phyloP scores from a whole-genome alignment of 1,139 yeast genomes.

The Geotrichum macrosporum region DNA sequence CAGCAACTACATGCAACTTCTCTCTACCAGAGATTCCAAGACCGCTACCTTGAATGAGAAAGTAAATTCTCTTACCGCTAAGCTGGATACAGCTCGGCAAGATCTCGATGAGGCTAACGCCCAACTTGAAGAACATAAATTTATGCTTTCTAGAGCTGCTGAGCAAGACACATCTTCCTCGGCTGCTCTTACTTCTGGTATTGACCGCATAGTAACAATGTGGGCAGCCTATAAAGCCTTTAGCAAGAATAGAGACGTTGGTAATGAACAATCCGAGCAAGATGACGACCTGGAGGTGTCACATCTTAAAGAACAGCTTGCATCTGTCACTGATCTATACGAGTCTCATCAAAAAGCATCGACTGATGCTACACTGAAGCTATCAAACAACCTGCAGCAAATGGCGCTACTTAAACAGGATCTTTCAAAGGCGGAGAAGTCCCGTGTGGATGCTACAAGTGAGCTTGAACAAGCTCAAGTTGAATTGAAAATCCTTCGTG shows the following conservation, averaged over 20 bases:
- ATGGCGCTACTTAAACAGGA: conserved; percentile 31
- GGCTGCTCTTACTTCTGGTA: conserved; percentile 30
- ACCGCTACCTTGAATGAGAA: conserved; percentile 25
- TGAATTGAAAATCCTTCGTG: not conserved
- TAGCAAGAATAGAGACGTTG: conserved; percentile 19
- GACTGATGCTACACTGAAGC: conserved; percentile 31
- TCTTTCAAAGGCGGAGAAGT: conserved; percentile 20
- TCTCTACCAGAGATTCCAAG: conserved; percentile 27
- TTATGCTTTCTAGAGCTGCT: conserved; percentile 3
- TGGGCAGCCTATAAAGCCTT: conserved; percentile 33
- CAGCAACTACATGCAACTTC: conserved; percentile 26
- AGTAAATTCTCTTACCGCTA: conserved; percentile 24
- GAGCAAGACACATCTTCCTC: conserved; percentile 23
- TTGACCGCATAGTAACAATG: conserved; percentile 31
- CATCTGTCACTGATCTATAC: conserved; percentile 29
- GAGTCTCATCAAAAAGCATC: conserved; percentile 36
- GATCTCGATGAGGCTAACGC: conserved; percentile 25
- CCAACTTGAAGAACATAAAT: conserved; percentile 12
- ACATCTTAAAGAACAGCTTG: conserved; percentile 27
- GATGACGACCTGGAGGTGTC: conserved; percentile 25
- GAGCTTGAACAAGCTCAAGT: conserved; percentile 4
- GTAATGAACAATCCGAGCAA: conserved; percentile 17
- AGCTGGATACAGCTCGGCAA: conserved; percentile 26
- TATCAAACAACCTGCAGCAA: conserved; percentile 29
- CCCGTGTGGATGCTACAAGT: conserved; percentile 17